phyloP scores from a whole-genome alignment of 2,329 filamentous ascomycete genomes.

The Daldinia sp. region DNA sequence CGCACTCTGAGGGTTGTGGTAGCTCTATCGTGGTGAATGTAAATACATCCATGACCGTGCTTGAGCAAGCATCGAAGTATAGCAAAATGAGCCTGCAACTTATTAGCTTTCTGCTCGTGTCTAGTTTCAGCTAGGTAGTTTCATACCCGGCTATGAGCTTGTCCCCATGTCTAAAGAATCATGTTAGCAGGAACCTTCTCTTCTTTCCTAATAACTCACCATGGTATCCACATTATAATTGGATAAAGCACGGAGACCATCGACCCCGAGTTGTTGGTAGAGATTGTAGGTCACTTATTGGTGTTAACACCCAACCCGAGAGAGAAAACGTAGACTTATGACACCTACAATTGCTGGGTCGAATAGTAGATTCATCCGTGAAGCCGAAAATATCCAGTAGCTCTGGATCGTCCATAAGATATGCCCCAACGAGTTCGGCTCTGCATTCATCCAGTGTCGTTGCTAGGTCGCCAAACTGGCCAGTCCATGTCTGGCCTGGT shows the following conservation, averaged over 20 bases:
- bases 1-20: not conserved
- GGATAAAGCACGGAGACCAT: conserved; percentile 54
- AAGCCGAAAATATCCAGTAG: conserved; percentile 59
- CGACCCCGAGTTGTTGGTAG: conserved; percentile 58
- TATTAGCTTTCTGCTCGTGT: not conserved
- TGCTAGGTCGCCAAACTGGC: conserved; percentile 69
- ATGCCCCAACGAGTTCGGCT: conserved; percentile 58
- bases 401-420: conserved; percentile 58
- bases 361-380: conserved; percentile 52
- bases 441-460: conserved; percentile 70
- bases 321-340: not conserved
- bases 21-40: not conserved
- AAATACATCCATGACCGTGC: not conserved
- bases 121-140: not conserved
- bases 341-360: conserved; percentile 55
- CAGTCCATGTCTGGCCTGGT: conserved; percentile 73
- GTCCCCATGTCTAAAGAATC: not conserved
- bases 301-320: conserved; percentile 25
- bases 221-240: conserved; percentile 54
- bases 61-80: not conserved
- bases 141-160: conserved; percentile 3
- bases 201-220: conserved; percentile 41
- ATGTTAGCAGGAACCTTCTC: not conserved
- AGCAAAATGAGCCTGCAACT: not conserved
- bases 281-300: conserved; percentile 53